phyloP scores from a whole-genome alignment of 352 stramenopile genomes.

The Globisporangium alternatum region DNA sequence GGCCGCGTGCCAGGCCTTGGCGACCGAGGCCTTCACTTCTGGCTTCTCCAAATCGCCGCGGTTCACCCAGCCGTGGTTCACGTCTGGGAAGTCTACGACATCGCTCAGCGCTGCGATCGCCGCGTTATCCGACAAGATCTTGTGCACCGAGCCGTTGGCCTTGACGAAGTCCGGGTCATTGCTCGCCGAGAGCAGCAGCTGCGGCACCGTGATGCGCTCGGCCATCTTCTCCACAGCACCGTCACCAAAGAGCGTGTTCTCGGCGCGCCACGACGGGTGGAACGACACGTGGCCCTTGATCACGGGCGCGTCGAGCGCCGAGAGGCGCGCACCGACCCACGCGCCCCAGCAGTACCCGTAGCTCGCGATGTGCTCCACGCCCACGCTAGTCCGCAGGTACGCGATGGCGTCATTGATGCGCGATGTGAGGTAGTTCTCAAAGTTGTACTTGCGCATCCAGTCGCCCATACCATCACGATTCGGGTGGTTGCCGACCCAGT shows the following conservation, averaged over 20 bases:
- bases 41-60: slow-evolving; percentile 54
- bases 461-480: background rate
- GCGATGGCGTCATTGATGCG: slow-evolving; percentile 28
- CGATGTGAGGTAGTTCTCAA: slow-evolving; percentile 13
- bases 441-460: slow-evolving; percentile 19
- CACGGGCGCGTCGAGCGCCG: slow-evolving; percentile 18
- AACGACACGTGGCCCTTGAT: slow-evolving; percentile 26
- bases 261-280: slow-evolving; percentile 28
- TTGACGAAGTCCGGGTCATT: slow-evolving; percentile 43
- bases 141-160: slow-evolving; percentile 34
- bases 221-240: slow-evolving; percentile 38
- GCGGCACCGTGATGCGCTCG: slow-evolving; percentile 31
- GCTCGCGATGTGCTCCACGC: slow-evolving; percentile 18
- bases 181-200: slow-evolving; percentile 39
- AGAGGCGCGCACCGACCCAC: slow-evolving; percentile 24
- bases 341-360: slow-evolving; percentile 33
- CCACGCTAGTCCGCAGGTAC: slow-evolving; percentile 26
- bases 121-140: slow-evolving; percentile 26
- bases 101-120: slow-evolving; percentile 29
- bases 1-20: slow-evolving; percentile 38
- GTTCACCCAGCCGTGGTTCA: slow-evolving; percentile 81
- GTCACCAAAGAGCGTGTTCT: slow-evolving; percentile 30
- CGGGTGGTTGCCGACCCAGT: slow-evolving; percentile 14
- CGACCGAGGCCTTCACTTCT: slow-evolving; percentile 21
- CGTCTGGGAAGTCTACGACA: slow-evolving; percentile 58